These are phyloP conservation scores for Globisporangium rhizosaccharum DNA, from an alignment of 352 stramenopile species.

Conservation along the genomic window DNA sequence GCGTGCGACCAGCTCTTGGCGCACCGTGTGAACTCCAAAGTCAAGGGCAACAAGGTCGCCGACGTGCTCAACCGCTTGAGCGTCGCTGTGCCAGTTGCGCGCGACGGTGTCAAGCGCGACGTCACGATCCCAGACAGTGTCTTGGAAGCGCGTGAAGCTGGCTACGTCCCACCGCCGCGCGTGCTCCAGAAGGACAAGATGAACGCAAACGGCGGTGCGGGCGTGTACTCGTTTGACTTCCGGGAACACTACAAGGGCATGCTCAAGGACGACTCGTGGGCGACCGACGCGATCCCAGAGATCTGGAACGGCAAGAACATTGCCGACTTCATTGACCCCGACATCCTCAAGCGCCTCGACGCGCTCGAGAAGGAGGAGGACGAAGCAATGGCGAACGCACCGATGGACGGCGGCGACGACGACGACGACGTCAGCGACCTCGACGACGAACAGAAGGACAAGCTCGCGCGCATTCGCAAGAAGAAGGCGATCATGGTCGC, in stretches of 20 bases:
- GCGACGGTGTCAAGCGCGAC: slow-evolving; percentile 90
- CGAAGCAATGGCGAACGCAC: slow-evolving; percentile 89
- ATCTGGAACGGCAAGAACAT: slow-evolving; percentile 99
- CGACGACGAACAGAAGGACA: slow-evolving; percentile 95
- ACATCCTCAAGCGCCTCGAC: slow-evolving; percentile 96
- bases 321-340: slow-evolving; percentile 97
- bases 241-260: slow-evolving; percentile 95
- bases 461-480: slow-evolving; percentile 72
- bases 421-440: slow-evolving; percentile 88
- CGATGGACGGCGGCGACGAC: slow-evolving; percentile 83
- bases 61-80: slow-evolving; percentile 96
- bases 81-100: slow-evolving; percentile 92
- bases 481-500: slow-evolving; percentile 85
- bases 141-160: slow-evolving; percentile 64
- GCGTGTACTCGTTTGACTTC: slow-evolving; percentile 97
- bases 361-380: slow-evolving; percentile 97
- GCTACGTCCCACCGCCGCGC: slow-evolving; percentile 29
- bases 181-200: slow-evolving; percentile 83
- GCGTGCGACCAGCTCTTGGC: slow-evolving; percentile 95
- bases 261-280: slow-evolving; percentile 95
- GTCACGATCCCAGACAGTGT: slow-evolving; percentile 93
- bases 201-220: slow-evolving; percentile 95
- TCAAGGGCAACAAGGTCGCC: slow-evolving; percentile 94
- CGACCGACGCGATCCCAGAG: slow-evolving; percentile 96
- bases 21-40: slow-evolving; percentile 93